Evolutionary conservation across 2,329 filamentous ascomycete genomes (phyloP), one percentile per base, ranked within the genome.

Genomic region (Beauveria sp.): DNA sequence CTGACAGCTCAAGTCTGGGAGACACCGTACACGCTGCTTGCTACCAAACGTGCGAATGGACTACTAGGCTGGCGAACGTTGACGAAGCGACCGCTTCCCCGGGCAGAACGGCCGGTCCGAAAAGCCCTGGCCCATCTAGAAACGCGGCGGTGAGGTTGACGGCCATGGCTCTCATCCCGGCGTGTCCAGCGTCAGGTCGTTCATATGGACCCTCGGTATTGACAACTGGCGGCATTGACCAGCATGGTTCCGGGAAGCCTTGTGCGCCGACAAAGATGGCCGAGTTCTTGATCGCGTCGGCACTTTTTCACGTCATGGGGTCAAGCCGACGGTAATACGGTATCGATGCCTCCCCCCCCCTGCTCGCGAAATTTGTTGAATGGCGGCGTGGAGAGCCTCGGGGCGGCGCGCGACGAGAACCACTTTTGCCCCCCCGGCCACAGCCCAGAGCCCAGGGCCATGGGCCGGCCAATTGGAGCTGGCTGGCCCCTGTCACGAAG

Each of bases 101-200:
- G 66, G 8, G 65, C 62, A 0, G 72, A 71, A 72, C 73, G 2
- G 63, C 64, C 0, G 71, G 72, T 0, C 72, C 72, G 26, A 26
- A 3, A 73, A 74, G 0, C 66, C 68, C 6, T 74, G 71, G 0
- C 72, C 71, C 0, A 74, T 64, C 0, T 67, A 5, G 61, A 28
- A 74, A 74, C 0, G 73, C 72, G 0, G 72, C 71, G 0, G 72
- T 73, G 16, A 74, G 70, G 43, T 74, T 74, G 9, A 69, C 69
- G 0, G 70, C 69, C 0, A 74, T 66, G 1, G 70, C 69, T 38
- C 18, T 68, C 61, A 26, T 74, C 68, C 72, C 72, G 74, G 0
- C 67, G 62, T 3, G 1, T 66, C 64, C 24, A 68, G 64, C 0
- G 72, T 69, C 1, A 73, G 60, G 1, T 64, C 51, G 9, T 69